These are phyloP conservation scores for Yamadazyma takamatsuzukensis DNA, from an alignment of 805 yeast genomes.

Conservation along the genomic window DNA sequence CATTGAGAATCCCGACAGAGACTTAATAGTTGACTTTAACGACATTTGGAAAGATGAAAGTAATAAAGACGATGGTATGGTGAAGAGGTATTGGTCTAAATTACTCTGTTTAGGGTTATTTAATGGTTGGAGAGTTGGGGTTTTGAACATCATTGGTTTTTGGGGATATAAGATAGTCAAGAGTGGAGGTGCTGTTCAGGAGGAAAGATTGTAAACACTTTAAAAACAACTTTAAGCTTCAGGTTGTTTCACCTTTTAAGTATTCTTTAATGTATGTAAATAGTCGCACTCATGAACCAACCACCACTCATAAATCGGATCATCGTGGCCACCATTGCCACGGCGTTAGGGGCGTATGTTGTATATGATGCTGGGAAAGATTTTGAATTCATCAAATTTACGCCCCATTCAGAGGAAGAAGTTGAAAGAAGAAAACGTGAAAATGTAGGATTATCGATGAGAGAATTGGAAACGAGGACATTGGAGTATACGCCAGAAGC, in stretches of 20 bases:
- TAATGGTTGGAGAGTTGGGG: slow-evolving; percentile 91
- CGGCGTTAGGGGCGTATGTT: slow-evolving; percentile 30
- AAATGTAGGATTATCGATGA: slow-evolving; percentile 25
- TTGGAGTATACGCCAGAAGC: slow-evolving; percentile 44
- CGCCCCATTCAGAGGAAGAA: slow-evolving; percentile 37
- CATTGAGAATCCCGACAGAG: slow-evolving; percentile 40
- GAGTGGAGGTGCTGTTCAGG: slow-evolving; percentile 38
- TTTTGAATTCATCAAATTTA: slow-evolving; percentile 36
- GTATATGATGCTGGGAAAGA: slow-evolving; percentile 33
- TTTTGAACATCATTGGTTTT: slow-evolving; percentile 72
- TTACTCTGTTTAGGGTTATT: slow-evolving; percentile 40
- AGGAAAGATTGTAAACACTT: slow-evolving; percentile 23
- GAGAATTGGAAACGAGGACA: slow-evolving; percentile 30
- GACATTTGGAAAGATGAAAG: slow-evolving; percentile 40
- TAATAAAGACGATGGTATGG: slow-evolving; percentile 6
- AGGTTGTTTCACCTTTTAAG: no score
- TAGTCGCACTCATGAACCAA: no score
- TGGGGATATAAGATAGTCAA: slow-evolving; percentile 71
- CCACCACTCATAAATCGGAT: slow-evolving; percentile 33
- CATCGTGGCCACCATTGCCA: slow-evolving; percentile 35
- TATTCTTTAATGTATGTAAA: no score
- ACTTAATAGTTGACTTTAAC: slow-evolving; percentile 55
- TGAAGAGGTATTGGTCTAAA: slow-evolving; percentile 36
- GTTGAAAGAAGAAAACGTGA: slow-evolving; percentile 33
- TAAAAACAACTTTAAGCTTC: background rate